Percentiles rank a stretch among this genome's conserved stretches.
phyloP scores from a whole-genome alignment of 345 rosid species.

The Salix dunnii region DNA sequence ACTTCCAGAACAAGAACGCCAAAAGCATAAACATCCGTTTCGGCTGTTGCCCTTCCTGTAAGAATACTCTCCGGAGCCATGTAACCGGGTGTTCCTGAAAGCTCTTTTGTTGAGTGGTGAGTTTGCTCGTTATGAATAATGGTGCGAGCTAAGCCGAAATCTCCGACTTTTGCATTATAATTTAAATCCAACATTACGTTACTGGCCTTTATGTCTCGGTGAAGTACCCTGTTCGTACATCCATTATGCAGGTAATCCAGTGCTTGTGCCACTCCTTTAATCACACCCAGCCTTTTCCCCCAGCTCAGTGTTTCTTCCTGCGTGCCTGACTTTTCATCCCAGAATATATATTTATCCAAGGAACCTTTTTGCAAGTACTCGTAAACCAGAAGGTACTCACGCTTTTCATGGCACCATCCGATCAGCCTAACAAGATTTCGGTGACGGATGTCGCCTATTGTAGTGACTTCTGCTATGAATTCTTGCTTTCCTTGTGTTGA shows the following conservation, averaged over 20 bases:
- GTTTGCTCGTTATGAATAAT: conserved; percentile 54
- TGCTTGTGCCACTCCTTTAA: conserved; percentile 59
- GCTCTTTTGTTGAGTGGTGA: conserved; percentile 64
- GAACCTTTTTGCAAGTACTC: conserved; percentile 72
- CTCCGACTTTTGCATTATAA: conserved; percentile 55
- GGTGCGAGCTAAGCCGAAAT: conserved; percentile 77
- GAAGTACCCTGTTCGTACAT: conserved; percentile 59
- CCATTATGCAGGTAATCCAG: conserved; percentile 71
- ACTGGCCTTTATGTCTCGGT: conserved; percentile 68
- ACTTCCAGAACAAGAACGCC: conserved; percentile 64
- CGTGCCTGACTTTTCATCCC: background rate
- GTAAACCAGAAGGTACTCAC: conserved; percentile 57
- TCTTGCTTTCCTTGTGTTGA: conserved; percentile 74
- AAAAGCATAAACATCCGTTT: conserved; percentile 66
- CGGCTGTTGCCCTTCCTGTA: conserved; percentile 54
- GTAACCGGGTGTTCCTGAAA: conserved; percentile 75
- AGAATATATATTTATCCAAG: conserved; percentile 55
- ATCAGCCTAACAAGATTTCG: conserved; percentile 63
- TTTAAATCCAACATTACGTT: conserved; percentile 71
- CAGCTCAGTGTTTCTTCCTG: conserved; percentile 43
- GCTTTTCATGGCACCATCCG: conserved; percentile 72
- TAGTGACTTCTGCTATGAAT: conserved; percentile 73
- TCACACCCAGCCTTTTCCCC: conserved; percentile 48
- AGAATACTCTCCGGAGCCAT: conserved; percentile 80
- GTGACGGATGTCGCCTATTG: conserved; percentile 67